A percentile compares a stretch with the other conserved stretches of the same genome.
These are phyloP conservation scores for Colletotrichum euphorbiae DNA, from an alignment of 2,329 filamentous ascomycete genomes.

Conservation along the genomic window DNA sequence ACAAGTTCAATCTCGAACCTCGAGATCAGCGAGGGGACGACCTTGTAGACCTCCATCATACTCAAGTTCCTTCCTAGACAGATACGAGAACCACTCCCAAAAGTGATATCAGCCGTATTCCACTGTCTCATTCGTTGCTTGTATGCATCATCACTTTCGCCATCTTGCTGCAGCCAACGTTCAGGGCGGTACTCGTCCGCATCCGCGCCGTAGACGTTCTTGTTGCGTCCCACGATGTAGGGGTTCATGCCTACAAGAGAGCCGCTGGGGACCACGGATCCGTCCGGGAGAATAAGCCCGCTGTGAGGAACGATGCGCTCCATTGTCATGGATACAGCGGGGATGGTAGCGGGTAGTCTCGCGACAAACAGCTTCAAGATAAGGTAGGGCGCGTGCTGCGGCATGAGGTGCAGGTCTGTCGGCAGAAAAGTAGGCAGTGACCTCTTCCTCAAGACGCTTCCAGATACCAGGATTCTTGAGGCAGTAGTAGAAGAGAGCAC, in stretches of 20 bases:
- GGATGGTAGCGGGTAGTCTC: slow-evolving; percentile 64
- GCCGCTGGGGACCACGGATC: slow-evolving; percentile 50
- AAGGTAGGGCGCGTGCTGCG: slow-evolving; percentile 49
- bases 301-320: slow-evolving; percentile 61
- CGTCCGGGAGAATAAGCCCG: slow-evolving; percentile 52
- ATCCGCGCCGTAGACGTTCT: slow-evolving; percentile 56
- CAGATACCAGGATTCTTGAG: slow-evolving; percentile 47
- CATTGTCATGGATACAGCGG: slow-evolving; percentile 59
- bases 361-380: slow-evolving; percentile 63
- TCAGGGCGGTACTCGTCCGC: slow-evolving; percentile 59
- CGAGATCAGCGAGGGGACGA: slow-evolving; percentile 56
- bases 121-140: slow-evolving; percentile 50
- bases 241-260: slow-evolving; percentile 56
- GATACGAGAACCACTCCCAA: slow-evolving; percentile 54
- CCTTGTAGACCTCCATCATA: slow-evolving; percentile 50
- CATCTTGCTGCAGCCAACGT: slow-evolving; percentile 56
- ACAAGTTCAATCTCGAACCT: slow-evolving; percentile 54
- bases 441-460: slow-evolving; percentile 50
- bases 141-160: slow-evolving; percentile 49
- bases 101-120: slow-evolving; percentile 53
- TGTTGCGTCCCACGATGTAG: slow-evolving; percentile 54
- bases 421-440: slow-evolving; percentile 41
- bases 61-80: slow-evolving; percentile 54
- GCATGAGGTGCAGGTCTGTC: slow-evolving; percentile 40
- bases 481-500: slow-evolving; percentile 51